A percentile compares a stretch with the other conserved stretches of the same genome.
phyloP scores from a whole-genome alignment of 2,329 filamentous ascomycete species.

The Beauveria australis region DNA sequence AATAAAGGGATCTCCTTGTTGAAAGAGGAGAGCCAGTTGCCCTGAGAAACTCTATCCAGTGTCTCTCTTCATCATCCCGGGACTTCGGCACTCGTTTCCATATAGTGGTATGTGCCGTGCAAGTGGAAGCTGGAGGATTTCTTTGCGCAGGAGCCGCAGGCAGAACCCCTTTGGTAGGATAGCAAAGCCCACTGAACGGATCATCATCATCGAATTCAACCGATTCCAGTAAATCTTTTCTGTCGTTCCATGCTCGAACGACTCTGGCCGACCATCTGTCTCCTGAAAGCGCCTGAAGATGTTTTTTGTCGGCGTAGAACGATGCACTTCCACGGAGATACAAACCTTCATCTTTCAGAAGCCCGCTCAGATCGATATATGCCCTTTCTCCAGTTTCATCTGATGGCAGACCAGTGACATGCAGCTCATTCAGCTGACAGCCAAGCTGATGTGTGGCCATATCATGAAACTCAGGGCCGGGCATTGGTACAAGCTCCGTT shows the following conservation, averaged over 20 bases:
- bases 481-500: constrained; percentile 34
- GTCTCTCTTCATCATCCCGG: constrained; percentile 32
- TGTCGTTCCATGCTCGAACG: constrained; percentile 34
- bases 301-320: constrained; percentile 32
- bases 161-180: background rate
- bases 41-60: constrained; percentile 40
- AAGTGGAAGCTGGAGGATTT: constrained; percentile 33
- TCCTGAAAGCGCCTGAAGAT: constrained; percentile 32
- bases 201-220: constrained; percentile 19
- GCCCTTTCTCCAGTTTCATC: constrained; percentile 40
- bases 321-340: constrained; percentile 37
- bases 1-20: background rate
- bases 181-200: constrained; percentile 11
- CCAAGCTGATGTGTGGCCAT: constrained; percentile 45
- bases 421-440: constrained; percentile 43
- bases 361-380: constrained; percentile 38
- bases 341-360: constrained; percentile 45
- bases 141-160: constrained; percentile 19
- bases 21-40: constrained; percentile 23
- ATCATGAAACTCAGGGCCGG: constrained; percentile 40
- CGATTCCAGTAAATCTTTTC: constrained; percentile 11
- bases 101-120: constrained; percentile 34
- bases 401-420: constrained; percentile 42
- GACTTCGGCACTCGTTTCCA: constrained; percentile 42
- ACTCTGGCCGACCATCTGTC: constrained; percentile 33